A percentile compares a stretch with the other conserved stretches of the same genome.
Evolutionary conservation across 1,284 basidiomycete genomes (phyloP).

Genomic region (Fomes fomentarius): DNA sequence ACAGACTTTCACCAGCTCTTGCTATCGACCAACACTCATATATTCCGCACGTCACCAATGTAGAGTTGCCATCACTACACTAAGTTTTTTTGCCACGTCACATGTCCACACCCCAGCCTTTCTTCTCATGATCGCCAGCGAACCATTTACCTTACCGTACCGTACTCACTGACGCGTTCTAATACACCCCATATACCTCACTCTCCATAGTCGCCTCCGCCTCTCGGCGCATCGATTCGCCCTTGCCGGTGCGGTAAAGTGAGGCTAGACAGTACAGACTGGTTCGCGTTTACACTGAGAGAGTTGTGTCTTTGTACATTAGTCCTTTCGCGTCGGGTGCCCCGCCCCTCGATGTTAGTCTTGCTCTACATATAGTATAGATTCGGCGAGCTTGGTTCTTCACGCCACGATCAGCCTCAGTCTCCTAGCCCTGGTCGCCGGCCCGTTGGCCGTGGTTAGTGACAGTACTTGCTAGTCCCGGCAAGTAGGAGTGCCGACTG

Average conservation of each 20-base stretch:
- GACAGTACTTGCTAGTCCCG: too few species aligned
- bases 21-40: conserved; percentile 20
- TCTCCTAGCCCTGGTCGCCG: too few species aligned
- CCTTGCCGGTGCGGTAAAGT: conserved; percentile 1
- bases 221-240: conserved; percentile 4
- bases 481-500: too few species aligned
- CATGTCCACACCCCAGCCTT: neutral
- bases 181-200: conserved; percentile 22
- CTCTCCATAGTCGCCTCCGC: neutral
- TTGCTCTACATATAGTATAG: conserved; percentile 18
- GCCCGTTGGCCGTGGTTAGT: too few species aligned
- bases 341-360: conserved; percentile 12
- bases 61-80: conserved; percentile 16
- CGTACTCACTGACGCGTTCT: conserved; percentile 16
- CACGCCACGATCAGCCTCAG: neutral
- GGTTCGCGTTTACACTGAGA: conserved; percentile 7
- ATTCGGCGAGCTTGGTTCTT: neutral
- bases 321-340: conserved; percentile 21
- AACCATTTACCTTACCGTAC: conserved; percentile 2
- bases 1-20: conserved; percentile 16
- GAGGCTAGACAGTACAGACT: conserved; percentile 10
- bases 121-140: conserved; percentile 4
- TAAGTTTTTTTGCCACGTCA: neutral
- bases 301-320: conserved; percentile 22
- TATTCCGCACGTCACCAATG: conserved; percentile 14